phyloP scores from a whole-genome alignment of 2,329 filamentous ascomycete species.

The Penicillium sp. region DNA sequence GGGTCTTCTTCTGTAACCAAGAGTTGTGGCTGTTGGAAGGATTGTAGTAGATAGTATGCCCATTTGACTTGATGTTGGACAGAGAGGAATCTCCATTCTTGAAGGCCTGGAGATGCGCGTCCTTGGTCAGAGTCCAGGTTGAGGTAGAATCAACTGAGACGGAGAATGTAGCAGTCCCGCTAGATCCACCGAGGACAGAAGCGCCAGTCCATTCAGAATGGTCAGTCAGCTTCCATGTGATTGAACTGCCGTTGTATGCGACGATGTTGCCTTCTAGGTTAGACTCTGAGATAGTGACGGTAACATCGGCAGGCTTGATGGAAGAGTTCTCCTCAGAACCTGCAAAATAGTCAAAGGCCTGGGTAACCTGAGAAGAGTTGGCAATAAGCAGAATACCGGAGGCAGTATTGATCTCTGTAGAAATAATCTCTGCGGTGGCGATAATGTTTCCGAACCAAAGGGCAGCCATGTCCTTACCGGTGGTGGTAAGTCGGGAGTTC shows the following conservation, averaged over 20 bases:
- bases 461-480: background rate
- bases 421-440: background rate
- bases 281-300: background rate
- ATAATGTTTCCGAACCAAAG: constrained; percentile 11
- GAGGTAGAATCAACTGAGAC: constrained; percentile 3
- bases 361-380: constrained; percentile 32
- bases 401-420: constrained; percentile 1
- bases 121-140: background rate
- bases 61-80: too few species aligned
- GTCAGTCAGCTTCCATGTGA: constrained; percentile 4
- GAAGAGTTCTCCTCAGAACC: too few species aligned
- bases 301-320: constrained; percentile 2
- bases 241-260: constrained; percentile 9
- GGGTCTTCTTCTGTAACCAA: too few species aligned
- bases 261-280: constrained; percentile 1
- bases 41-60: too few species aligned
- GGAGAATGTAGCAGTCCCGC: background rate
- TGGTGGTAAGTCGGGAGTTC: background rate
- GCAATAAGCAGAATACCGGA: constrained; percentile 27
- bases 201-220: constrained; percentile 4
- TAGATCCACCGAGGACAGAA: constrained; percentile 2
- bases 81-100: too few species aligned
- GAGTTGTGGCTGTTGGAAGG: too few species aligned
- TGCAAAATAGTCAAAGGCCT: constrained; percentile 20
- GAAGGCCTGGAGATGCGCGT: too few species aligned